phyloP scores from a whole-genome alignment of 805 yeast genomes.

The Ogataea paraovalis region DNA sequence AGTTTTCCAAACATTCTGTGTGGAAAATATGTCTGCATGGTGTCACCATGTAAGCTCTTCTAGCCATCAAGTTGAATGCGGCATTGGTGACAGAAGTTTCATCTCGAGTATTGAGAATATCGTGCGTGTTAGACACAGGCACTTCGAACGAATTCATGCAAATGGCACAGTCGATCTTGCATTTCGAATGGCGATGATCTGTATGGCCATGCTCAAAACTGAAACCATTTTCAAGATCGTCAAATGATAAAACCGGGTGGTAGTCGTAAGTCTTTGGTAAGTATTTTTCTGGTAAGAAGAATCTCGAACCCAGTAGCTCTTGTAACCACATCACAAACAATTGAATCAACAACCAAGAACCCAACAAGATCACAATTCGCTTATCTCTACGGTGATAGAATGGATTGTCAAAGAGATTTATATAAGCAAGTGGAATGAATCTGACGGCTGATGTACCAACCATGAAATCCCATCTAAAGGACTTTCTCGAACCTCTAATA shows the following conservation, averaged over 20 bases:
- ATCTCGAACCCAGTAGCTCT: slow-evolving; percentile 69
- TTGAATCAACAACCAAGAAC: slow-evolving; percentile 60
- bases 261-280: slow-evolving; percentile 83
- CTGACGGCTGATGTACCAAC: slow-evolving; percentile 62
- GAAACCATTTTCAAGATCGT: slow-evolving; percentile 62
- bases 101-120: background rate
- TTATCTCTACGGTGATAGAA: slow-evolving; percentile 67
- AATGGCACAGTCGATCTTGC: slow-evolving; percentile 76
- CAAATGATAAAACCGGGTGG: slow-evolving; percentile 59
- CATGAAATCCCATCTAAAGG: slow-evolving; percentile 74
- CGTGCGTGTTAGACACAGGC: slow-evolving; percentile 32
- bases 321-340: slow-evolving; percentile 57
- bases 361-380: slow-evolving; percentile 41
- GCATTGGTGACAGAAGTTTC: slow-evolving; percentile 9
- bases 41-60: slow-evolving; percentile 69
- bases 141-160: slow-evolving; percentile 80
- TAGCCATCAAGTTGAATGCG: slow-evolving; percentile 25
- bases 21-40: slow-evolving; percentile 93
- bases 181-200: slow-evolving; percentile 33
- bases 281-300: slow-evolving; percentile 70
- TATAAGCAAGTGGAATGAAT: slow-evolving; percentile 60
- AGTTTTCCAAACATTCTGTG: slow-evolving; percentile 78
- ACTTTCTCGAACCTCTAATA: slow-evolving; percentile 60
- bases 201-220: slow-evolving; percentile 44
- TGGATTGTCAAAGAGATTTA: slow-evolving; percentile 48